Evolutionary conservation across 352 stramenopile genomes (phyloP), one percentile per base, ranked within the genome.

Genomic region (Phytophthora citrophthora): DNA sequence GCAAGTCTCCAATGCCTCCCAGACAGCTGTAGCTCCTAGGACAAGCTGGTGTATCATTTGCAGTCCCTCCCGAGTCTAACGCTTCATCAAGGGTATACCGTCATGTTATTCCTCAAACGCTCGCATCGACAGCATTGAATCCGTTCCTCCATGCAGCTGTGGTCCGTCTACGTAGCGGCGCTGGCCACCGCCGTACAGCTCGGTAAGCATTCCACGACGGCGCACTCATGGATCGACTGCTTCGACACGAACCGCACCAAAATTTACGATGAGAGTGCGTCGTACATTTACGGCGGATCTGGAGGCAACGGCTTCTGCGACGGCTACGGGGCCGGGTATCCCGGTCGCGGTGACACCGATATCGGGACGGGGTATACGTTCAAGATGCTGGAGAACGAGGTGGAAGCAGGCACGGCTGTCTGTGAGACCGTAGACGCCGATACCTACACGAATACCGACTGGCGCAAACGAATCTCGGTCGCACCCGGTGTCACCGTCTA

Each of bases 311-410:
- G 81, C 15, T 88, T 88, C 56, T 92, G 83, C 54, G 72, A 80
- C 7, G 83, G 83, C 49, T 92, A 90, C 24, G 79, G 75, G 23
- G 77, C 79, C 1, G 81, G 79, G 10, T 91, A 86, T 50, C 79
- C 79, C 0, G 82, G 81, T 4, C 82, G 80, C 31, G 82, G 82
- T 38, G 62, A 76, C 31, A 68, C 54, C 10, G 64, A 80, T 48
- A 89, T 89, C 24, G 81, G 81, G 2, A 74, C 69, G 1, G 57
- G 54, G 31, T 88, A 86, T 60, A 90, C 81, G 27, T 73, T 82
- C 70, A 90, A 90, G 50, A 88, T 90, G 67, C 70, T 90, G 38
- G 79, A 86, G 64, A 82, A 88, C 59, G 70, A 84, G 49, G 81
- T 83, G 20, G 74, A 88, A 10, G 68, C 61, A 4, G 79, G 81